A percentile compares a stretch with the other conserved stretches of the same genome.
phyloP scores from a whole-genome alignment of 2,329 filamentous ascomycete species.

The Claviceps quebecensis region DNA sequence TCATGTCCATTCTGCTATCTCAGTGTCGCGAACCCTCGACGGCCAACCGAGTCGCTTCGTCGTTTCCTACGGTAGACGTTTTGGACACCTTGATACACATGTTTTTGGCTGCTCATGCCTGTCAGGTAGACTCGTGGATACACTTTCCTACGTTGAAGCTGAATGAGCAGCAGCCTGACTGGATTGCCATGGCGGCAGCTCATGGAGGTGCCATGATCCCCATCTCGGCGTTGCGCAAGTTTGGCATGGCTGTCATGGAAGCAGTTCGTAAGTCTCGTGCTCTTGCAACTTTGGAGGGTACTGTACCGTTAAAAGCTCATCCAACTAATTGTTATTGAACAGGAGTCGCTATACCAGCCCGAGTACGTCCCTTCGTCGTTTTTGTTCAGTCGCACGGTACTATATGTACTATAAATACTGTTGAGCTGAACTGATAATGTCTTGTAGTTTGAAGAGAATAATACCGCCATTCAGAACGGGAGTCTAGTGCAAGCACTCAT shows the following conservation, averaged over 20 bases:
- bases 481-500: constrained; percentile 36
- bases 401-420: too few relatives aligned
- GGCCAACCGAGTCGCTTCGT: constrained; percentile 39
- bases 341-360: constrained; percentile 18
- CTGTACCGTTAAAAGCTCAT: neutral
- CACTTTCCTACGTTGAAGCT: constrained; percentile 46
- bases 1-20: constrained; percentile 49
- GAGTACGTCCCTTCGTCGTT: constrained; percentile 11
- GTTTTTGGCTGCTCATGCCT: constrained; percentile 41
- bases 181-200: constrained; percentile 44
- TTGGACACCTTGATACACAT: constrained; percentile 48
- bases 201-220: constrained; percentile 47
- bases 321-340: neutral
- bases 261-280: constrained; percentile 27
- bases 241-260: constrained; percentile 43
- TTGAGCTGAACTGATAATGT: neutral
- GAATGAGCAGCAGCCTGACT: constrained; percentile 41
- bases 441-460: constrained; percentile 33
- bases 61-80: constrained; percentile 47
- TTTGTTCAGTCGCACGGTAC: neutral
- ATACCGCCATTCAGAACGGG: constrained; percentile 30
- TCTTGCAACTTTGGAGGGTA: neutral
- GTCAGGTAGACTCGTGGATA: constrained; percentile 45
- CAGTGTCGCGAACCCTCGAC: constrained; percentile 38
- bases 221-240: constrained; percentile 42